Percentiles rank a stretch among this genome's conserved stretches.
Evolutionary conservation across 768 basidiomycete genomes (phyloP).

Genomic region (Rhizopogon roseolus): DNA sequence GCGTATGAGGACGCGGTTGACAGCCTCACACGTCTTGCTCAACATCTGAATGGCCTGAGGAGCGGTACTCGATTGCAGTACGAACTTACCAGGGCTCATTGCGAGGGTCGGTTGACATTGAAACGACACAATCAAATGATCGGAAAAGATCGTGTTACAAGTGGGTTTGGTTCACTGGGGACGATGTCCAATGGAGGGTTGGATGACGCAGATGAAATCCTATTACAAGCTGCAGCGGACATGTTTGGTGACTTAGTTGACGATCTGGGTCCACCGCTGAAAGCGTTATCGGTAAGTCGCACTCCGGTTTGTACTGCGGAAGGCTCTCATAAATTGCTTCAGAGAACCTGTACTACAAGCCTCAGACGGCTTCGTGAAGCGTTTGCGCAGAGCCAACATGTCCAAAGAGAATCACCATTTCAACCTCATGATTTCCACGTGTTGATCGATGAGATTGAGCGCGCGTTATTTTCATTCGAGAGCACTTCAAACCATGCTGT

Average conservation of each 20-base stretch:
- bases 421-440: conserved; percentile 59
- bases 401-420: conserved; percentile 28
- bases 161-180: conserved; percentile 6
- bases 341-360: conserved; percentile 59
- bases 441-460: conserved; percentile 61
- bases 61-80: conserved; percentile 82
- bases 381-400: conserved; percentile 43
- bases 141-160: conserved; percentile 10
- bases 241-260: conserved; percentile 79
- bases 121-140: conserved; percentile 13
- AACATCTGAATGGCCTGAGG: conserved; percentile 88
- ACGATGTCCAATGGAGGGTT: conserved; percentile 24
- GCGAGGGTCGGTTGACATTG: conserved; percentile 39
- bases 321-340: neutral
- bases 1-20: conserved; percentile 87
- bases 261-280: conserved; percentile 74
- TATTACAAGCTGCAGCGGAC: conserved; percentile 50
- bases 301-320: neutral
- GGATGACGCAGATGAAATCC: conserved; percentile 37
- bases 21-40: conserved; percentile 84
- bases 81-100: conserved; percentile 64
- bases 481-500: conserved; percentile 83
- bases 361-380: conserved; percentile 62
- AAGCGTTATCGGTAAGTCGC: conserved; percentile 59
- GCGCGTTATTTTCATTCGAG: conserved; percentile 69